These are phyloP conservation scores for Beauveria medogensis DNA, from an alignment of 2,329 filamentous ascomycete genomes.

Conservation along the genomic window DNA sequence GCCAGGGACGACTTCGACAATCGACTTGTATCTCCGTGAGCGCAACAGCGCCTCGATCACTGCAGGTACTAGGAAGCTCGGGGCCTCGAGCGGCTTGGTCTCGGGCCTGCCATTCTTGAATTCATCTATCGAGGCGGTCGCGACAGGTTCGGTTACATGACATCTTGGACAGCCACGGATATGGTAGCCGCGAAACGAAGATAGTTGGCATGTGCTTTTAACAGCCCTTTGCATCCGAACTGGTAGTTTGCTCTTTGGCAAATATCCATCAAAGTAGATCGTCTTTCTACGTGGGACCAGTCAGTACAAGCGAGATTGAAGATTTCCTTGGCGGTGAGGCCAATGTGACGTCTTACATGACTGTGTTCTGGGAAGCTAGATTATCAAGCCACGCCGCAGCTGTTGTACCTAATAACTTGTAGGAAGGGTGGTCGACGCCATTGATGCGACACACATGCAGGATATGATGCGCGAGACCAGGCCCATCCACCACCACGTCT, in stretches of 20 bases:
- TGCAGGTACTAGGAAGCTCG: constrained; percentile 70
- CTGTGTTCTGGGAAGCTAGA: constrained; percentile 46
- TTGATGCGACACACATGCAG: constrained; percentile 47
- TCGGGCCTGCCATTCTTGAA: constrained; percentile 18
- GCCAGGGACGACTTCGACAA: constrained; percentile 59
- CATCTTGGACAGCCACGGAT: constrained; percentile 18
- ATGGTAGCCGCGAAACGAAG: constrained; percentile 32
- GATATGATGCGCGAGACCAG: constrained; percentile 67
- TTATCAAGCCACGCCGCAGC: constrained; percentile 55
- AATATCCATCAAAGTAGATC: constrained; percentile 79
- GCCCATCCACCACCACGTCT: constrained; percentile 62
- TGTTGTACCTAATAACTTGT: constrained; percentile 52
- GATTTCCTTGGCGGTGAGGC: neutral
- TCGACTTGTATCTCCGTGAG: constrained; percentile 31
- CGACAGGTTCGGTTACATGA: constrained; percentile 14
- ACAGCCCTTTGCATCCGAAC: constrained; percentile 55
- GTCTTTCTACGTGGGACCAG: constrained; percentile 38
- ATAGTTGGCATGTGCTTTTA: constrained; percentile 47
- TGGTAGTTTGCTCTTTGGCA: constrained; percentile 59
- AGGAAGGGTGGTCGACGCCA: constrained; percentile 50
- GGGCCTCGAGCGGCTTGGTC: constrained; percentile 33
- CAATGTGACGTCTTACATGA: constrained; percentile 44
- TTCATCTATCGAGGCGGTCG: constrained; percentile 14
- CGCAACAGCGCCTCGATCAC: constrained; percentile 61
- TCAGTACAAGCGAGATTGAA: constrained; percentile 12